Percentiles rank a stretch among this genome's conserved stretches.
Evolutionary conservation across 2,329 filamentous ascomycete genomes (phyloP).

Genomic region (Phialophora expanda): DNA sequence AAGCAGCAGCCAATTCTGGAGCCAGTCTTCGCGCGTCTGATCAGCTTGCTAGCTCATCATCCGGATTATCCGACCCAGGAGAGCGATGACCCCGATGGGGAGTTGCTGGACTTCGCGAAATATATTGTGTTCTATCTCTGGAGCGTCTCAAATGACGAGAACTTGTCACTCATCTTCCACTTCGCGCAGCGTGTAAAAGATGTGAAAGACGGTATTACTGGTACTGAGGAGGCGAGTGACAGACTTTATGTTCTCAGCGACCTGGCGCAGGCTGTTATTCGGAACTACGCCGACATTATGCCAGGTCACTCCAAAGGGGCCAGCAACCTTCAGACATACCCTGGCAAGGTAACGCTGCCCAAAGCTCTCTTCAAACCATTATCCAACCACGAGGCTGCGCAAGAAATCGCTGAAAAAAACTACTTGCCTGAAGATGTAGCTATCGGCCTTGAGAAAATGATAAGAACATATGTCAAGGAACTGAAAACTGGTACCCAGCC

Average conservation of each 20-base stretch:
- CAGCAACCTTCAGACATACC: slow-evolving; percentile 76
- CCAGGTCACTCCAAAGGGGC: slow-evolving; percentile 66
- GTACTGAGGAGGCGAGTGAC: slow-evolving; percentile 51
- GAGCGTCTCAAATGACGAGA: slow-evolving; percentile 81
- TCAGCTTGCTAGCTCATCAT: slow-evolving; percentile 90
- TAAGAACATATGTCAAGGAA: slow-evolving; percentile 70
- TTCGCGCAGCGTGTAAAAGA: slow-evolving; percentile 93
- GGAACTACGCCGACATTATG: slow-evolving; percentile 83
- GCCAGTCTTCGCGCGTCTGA: slow-evolving; percentile 76
- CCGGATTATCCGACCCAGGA: slow-evolving; percentile 71
- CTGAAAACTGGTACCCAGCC: slow-evolving; percentile 45
- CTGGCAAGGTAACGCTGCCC: slow-evolving; percentile 80
- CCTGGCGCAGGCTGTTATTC: slow-evolving; percentile 79
- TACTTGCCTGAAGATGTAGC: slow-evolving; percentile 79
- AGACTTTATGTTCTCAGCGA: slow-evolving; percentile 84
- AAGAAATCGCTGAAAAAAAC: slow-evolving; percentile 83
- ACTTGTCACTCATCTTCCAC: slow-evolving; percentile 86
- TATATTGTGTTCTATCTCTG: slow-evolving; percentile 91
- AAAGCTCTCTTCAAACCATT: slow-evolving; percentile 77
- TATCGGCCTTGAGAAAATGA: slow-evolving; percentile 76
- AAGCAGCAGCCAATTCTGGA: slow-evolving; percentile 72
- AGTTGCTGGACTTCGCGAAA: slow-evolving; percentile 79
- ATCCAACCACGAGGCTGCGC: slow-evolving; percentile 75
- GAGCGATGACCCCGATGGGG: slow-evolving; percentile 63
- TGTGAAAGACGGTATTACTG: slow-evolving; percentile 76